A percentile compares a stretch with the other conserved stretches of the same genome.
Conservation (phyloP, 129 eudicot species). For the Artemisia argyi region DNA sequence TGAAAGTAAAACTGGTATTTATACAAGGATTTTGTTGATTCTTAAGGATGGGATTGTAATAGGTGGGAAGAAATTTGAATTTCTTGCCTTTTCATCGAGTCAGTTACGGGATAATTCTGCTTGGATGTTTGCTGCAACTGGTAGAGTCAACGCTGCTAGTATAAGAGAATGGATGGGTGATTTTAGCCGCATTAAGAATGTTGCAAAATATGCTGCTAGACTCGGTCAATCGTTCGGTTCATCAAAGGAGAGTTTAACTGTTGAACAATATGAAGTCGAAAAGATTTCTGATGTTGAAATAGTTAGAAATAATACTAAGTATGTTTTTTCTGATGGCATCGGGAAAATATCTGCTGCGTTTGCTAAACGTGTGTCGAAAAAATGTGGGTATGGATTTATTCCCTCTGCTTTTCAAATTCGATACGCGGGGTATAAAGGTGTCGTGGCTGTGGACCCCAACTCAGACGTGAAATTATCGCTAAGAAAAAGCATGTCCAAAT, state of each 20-base stretch:
- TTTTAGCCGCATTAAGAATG: conserved; percentile 59
- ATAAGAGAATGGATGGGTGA: conserved; percentile 83
- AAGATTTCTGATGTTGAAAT: conserved; percentile 43
- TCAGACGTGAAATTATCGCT: conserved; percentile 58
- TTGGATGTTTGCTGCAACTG: conserved; percentile 84
- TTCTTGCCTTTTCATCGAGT: conserved; percentile 90
- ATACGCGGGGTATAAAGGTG: conserved; percentile 86
- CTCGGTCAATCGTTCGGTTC: conserved; percentile 90
- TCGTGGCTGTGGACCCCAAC: conserved; percentile 71
- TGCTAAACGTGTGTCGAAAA: conserved; percentile 56
- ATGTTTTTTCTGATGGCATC: conserved; percentile 82
- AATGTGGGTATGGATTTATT: conserved; percentile 52
- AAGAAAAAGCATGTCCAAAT: conserved; percentile 75
- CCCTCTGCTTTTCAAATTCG: conserved; percentile 86
- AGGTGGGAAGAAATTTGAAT: conserved; percentile 67
- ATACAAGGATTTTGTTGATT: conserved; percentile 50
- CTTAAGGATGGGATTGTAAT: conserved; percentile 62
- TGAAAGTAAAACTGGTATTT: conserved; percentile 49
- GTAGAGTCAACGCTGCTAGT: conserved; percentile 43
- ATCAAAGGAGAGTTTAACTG: conserved; percentile 72
- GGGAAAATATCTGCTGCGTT: conserved; percentile 76
- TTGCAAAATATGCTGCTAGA: conserved; percentile 92
- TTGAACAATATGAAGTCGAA: conserved; percentile 51
- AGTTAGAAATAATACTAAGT: conserved; percentile 23
- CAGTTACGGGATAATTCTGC: conserved; percentile 82